Evolutionary conservation across 2,329 filamentous ascomycete species (phyloP).

Genomic region (Pseudogymnoascus sp.): DNA sequence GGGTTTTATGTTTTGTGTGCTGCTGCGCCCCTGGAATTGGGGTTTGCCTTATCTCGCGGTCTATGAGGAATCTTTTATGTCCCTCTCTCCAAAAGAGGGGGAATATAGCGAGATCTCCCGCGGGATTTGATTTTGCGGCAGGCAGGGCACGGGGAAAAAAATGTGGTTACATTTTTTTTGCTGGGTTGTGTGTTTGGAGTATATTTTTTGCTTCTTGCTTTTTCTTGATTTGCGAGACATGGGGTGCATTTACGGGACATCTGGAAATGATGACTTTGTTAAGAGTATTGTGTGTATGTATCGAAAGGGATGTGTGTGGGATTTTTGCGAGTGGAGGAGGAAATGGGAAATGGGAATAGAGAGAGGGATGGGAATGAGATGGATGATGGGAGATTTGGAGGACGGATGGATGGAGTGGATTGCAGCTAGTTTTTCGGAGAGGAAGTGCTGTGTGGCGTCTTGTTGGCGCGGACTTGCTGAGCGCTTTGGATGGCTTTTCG

Average conservation of each 20-base stretch:
- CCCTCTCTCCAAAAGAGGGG: background rate
- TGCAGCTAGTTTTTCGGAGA: background rate
- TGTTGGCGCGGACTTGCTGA: background rate
- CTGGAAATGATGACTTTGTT: slow-evolving; percentile 8
- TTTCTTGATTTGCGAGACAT: background rate
- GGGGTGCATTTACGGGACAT: slow-evolving; percentile 4
- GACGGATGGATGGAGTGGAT: background rate
- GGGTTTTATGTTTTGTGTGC: background rate
- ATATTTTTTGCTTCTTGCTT: background rate
- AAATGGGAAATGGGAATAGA: no score
- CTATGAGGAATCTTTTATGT: background rate
- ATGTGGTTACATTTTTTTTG: background rate
- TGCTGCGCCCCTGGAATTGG: background rate
- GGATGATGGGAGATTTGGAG: background rate
- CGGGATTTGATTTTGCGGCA: background rate
- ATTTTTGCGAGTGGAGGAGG: no score
- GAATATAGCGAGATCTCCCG: background rate
- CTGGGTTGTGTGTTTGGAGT: slow-evolving; percentile 6
- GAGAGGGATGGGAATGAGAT: background rate
- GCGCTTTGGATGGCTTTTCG: background rate
- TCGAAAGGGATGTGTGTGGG: background rate
- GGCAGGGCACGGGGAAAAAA: background rate
- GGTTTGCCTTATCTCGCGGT: background rate
- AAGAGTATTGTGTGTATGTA: slow-evolving; percentile 4
- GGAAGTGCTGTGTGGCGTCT: background rate